Percentiles rank a stretch among this genome's conserved stretches.
Conservation (phyloP, 495 filamentous ascomycete species). For the Lindgomyces ingoldianus region DNA sequence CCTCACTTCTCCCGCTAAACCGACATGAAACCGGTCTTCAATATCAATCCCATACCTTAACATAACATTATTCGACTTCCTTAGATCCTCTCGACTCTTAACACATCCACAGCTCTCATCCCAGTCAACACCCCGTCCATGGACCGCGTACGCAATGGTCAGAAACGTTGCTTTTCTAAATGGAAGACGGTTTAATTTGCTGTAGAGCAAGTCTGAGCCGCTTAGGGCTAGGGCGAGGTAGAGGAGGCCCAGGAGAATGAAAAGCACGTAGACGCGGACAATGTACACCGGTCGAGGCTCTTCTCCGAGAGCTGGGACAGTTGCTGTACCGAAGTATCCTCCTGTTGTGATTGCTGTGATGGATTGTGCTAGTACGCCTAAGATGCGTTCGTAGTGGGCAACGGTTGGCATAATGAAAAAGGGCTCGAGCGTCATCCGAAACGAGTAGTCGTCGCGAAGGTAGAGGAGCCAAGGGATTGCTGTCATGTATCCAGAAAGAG, state of each 20-base stretch:
- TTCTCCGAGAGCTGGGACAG: conserved; percentile 7
- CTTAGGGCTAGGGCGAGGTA: conserved; percentile 1
- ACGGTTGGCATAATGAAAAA: conserved; percentile 19
- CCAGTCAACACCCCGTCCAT: conserved; percentile 9
- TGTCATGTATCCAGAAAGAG: conserved; percentile 13
- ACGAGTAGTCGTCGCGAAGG: conserved; percentile 10
- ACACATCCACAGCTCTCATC: conserved; percentile 14
- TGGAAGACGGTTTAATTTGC: background rate
- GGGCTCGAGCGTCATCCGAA: conserved; percentile 16
- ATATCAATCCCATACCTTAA: conserved; percentile 17
- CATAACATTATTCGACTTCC: background rate
- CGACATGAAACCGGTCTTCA: conserved; percentile 14
- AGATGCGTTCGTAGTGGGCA: conserved; percentile 10
- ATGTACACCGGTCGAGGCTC: conserved; percentile 2
- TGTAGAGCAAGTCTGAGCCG: conserved; percentile 6
- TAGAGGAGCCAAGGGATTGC: conserved; percentile 19
- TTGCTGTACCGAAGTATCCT: conserved; percentile 16
- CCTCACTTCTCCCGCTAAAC: conserved; percentile 8
- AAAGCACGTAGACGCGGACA: background rate
- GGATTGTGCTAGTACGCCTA: conserved; percentile 10
- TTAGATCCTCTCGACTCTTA: conserved; percentile 8
- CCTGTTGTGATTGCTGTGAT: conserved; percentile 9
- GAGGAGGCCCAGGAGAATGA: background rate
- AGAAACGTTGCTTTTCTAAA: conserved; percentile 20
- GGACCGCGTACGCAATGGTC: conserved; percentile 19